These are phyloP conservation scores for Calonectria pauciramosa DNA, from an alignment of 2,329 filamentous ascomycete genomes.

Conservation along the genomic window DNA sequence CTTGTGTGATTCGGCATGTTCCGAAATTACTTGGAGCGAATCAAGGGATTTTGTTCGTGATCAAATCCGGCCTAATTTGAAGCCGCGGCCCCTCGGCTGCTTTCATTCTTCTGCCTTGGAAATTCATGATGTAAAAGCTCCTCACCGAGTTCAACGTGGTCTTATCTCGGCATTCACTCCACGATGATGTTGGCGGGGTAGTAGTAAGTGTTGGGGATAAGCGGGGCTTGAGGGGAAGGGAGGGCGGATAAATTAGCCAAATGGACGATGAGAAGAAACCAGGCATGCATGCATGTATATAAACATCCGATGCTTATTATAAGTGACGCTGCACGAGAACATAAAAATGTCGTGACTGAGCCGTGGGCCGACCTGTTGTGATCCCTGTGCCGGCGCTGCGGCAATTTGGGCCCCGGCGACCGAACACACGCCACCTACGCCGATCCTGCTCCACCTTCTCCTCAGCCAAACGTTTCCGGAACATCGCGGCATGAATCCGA, in stretches of 20 bases:
- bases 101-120: not conserved
- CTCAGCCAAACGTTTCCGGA: conserved; percentile 10
- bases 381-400: conserved; percentile 11
- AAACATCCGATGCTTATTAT: not conserved
- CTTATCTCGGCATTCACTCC: not conserved
- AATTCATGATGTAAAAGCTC: not conserved
- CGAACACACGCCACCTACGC: not conserved
- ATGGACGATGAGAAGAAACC: not conserved
- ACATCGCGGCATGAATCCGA: conserved; percentile 17
- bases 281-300: not conserved
- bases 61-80: not conserved
- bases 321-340: not conserved
- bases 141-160: not conserved
- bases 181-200: not conserved
- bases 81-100: not conserved
- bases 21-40: not conserved
- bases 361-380: not conserved
- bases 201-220: not conserved
- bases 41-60: not conserved
- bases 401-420: conserved; percentile 13
- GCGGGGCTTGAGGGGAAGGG: not conserved
- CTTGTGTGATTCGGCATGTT: not conserved
- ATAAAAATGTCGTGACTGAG: not conserved
- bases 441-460: conserved; percentile 9
- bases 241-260: not conserved